A percentile compares a stretch with the other conserved stretches of the same genome.
These are phyloP conservation scores for Hyaloscypha variabilis DNA, from an alignment of 495 filamentous ascomycete genomes.

Conservation along the genomic window DNA sequence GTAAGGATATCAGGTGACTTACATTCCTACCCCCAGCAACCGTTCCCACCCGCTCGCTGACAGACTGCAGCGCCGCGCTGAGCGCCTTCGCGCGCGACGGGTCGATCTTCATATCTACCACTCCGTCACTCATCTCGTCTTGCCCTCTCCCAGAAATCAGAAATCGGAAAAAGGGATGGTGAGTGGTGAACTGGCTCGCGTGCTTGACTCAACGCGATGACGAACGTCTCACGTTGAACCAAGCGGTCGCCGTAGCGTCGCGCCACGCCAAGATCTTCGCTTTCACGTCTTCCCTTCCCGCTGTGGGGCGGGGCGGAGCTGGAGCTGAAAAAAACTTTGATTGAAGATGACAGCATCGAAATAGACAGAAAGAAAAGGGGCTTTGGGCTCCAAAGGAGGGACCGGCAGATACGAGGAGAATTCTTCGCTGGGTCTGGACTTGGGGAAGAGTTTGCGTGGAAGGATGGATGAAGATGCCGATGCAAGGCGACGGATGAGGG, in stretches of 20 bases:
- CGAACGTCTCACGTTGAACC: not conserved
- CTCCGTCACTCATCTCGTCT: constrained; percentile 17
- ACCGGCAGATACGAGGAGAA: no score
- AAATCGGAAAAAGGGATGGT: no score
- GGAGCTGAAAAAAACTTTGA: not conserved
- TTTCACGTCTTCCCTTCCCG: no score
- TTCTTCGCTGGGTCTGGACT: not conserved
- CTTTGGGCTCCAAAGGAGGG: no score
- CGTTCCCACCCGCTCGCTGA: constrained; percentile 47
- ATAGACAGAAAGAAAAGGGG: constrained; percentile 6
- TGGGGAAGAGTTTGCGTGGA: not conserved
- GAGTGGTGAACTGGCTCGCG: no score
- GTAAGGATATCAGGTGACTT: constrained; percentile 6
- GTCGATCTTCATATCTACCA: constrained; percentile 53
- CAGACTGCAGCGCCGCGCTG: constrained; percentile 46
- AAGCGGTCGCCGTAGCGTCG: not conserved
- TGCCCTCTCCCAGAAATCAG: no score
- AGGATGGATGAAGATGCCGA: not conserved
- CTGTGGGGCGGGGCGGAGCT: not conserved
- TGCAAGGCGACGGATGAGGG: no score
- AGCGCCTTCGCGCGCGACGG: constrained; percentile 51
- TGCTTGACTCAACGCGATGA: not conserved
- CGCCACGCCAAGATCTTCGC: not conserved
- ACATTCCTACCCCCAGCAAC: constrained; percentile 47
- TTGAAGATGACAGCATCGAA: not conserved